phyloP scores from a whole-genome alignment of 2,329 filamentous ascomycete genomes.

The Dothidotthia symphoricarpi region DNA sequence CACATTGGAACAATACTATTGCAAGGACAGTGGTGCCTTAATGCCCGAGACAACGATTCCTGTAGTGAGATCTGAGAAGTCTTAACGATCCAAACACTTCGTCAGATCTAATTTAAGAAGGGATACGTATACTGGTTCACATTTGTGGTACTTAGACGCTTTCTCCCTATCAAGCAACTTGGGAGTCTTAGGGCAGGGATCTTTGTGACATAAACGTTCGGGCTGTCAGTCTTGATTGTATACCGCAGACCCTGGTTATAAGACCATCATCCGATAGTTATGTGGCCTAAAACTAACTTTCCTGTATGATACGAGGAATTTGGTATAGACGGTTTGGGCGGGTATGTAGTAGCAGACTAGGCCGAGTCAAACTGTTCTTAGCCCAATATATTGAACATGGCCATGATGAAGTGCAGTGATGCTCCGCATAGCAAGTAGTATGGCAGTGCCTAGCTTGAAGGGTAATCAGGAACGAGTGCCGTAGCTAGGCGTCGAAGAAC shows the following conservation, averaged over 20 bases:
- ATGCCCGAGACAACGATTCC: not conserved
- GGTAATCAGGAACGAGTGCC: slow-evolving; percentile 6
- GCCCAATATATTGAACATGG: slow-evolving; percentile 4
- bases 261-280: slow-evolving; percentile 12
- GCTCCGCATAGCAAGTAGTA: not conserved
- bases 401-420: not conserved
- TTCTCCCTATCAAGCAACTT: slow-evolving; percentile 7
- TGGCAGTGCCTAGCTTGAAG: not conserved
- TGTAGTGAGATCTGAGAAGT: slow-evolving; percentile 12
- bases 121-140: slow-evolving; percentile 16
- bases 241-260: slow-evolving; percentile 22
- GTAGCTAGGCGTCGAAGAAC: slow-evolving; percentile 11
- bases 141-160: slow-evolving; percentile 15
- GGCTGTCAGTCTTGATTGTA: slow-evolving; percentile 19
- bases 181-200: slow-evolving; percentile 13
- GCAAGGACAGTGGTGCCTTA: slow-evolving; percentile 12
- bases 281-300: slow-evolving; percentile 7
- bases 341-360: slow-evolving; percentile 2
- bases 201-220: slow-evolving; percentile 11
- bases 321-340: slow-evolving; percentile 5
- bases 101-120: slow-evolving; percentile 18
- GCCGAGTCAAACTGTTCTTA: slow-evolving; percentile 3
- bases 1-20: slow-evolving; percentile 12
- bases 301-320: slow-evolving; percentile 16
- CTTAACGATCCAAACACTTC: slow-evolving; percentile 5